These are phyloP conservation scores for Eremochloa ophiuroides DNA, from an alignment of 176 grass and related monocot genomes.

Conservation along the genomic window DNA sequence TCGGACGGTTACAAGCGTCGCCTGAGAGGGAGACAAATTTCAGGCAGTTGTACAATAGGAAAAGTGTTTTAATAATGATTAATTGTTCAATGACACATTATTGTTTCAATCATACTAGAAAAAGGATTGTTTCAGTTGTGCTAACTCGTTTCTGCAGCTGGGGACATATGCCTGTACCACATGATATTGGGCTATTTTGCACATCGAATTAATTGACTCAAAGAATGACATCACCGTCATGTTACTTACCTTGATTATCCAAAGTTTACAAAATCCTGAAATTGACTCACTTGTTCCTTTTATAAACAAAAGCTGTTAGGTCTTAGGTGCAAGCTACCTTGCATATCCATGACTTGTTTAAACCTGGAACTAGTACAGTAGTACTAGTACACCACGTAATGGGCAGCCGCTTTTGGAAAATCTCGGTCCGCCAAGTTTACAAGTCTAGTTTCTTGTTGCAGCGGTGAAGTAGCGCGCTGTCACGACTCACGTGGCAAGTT, in stretches of 20 bases:
- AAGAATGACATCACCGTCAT: too few relatives aligned
- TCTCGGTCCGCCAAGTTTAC: neutral
- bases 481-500: too few relatives aligned
- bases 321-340: neutral
- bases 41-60: too few relatives aligned
- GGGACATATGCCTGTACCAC: neutral
- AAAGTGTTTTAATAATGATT: too few relatives aligned
- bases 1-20: too few relatives aligned
- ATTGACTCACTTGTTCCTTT: neutral
- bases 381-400: neutral
- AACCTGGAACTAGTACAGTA: too few relatives aligned
- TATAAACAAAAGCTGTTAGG: neutral
- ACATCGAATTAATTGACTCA: too few relatives aligned
- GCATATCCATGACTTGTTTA: neutral
- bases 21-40: too few relatives aligned
- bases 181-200: neutral
- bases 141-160: too few relatives aligned
- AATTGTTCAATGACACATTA: neutral
- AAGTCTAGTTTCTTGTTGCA: constrained; percentile 10
- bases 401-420: neutral
- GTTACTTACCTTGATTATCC: neutral
- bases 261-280: neutral
- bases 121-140: too few relatives aligned
- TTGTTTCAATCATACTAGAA: neutral
- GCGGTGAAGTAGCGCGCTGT: neutral